Base-by-base conservation (phyloP, 1,284 basidiomycete genomes). In the Anthracocystis panici-leucophaei region DNA sequence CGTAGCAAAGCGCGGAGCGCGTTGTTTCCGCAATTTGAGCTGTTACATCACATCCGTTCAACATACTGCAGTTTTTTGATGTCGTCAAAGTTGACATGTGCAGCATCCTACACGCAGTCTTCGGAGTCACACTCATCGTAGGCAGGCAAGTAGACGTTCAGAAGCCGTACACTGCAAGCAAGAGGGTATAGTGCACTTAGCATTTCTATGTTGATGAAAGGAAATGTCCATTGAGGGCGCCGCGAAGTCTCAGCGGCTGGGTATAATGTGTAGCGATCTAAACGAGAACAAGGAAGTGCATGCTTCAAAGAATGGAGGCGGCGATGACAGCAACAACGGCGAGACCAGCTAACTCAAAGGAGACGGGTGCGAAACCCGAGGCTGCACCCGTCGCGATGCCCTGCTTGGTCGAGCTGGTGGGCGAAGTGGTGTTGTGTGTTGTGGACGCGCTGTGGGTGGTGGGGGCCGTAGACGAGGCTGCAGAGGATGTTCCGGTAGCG, bases 321-420 rank as follows among this genome's bases (percentile, higher is more conserved):
- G 53, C 64, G 20, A 62, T 25, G 33, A 35, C 53, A 51, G 64
- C 69, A 31, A 64, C 40, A 31, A 42, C 27, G 3, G 64, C 59
- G 12, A 72, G 42, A 8, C 51, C 59, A 16, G 60, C 60, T 11
- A 53, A 10, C 33, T 55, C 38, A 20, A 65, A 21, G 8, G 57
- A 64, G 27, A 57, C 57, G 23, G 67, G 61, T 20, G 41, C 61
- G 18, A 70, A 57, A 33, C 18, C 25, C 7, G 45, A 18, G 18
- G 63, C 68, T 18, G 58, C 63, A 48, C 56, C 62, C 1, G 58
- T 42, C 25, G 27, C 44, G 40, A 38, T 2, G 7, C 60, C 54
- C 38, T 57, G 41, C 33, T 45, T 52, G 49, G 18, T 14, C 11
- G 50, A 10, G 23, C 35, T 7, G 20, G 55, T 18, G 21, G 49